Evolutionary conservation across 805 yeast genomes (phyloP).

Genomic region (Nakazawaea anatomiae): DNA sequence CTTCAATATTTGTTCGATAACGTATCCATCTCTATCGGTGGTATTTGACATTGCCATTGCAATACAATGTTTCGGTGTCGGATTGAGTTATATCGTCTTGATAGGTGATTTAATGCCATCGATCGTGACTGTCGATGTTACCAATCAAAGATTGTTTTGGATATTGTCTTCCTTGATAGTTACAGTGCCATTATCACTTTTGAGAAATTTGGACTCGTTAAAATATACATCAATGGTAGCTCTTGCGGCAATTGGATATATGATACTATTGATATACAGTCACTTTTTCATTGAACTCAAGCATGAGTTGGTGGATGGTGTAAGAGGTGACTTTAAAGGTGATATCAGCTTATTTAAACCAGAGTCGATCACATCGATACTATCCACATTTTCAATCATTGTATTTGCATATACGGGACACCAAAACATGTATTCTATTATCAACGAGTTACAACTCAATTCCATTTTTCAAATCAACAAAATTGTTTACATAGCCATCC

Average conservation of each 20-base stretch:
- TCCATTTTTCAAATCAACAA: slow-evolving; percentile 39
- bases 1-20: slow-evolving; percentile 62
- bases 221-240: slow-evolving; percentile 70
- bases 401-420: slow-evolving; percentile 81
- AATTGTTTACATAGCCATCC: slow-evolving; percentile 42
- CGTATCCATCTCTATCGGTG: slow-evolving; percentile 65
- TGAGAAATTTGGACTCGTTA: slow-evolving; percentile 61
- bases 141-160: slow-evolving; percentile 39
- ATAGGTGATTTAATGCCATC: slow-evolving; percentile 75
- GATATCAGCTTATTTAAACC: slow-evolving; percentile 34
- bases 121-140: slow-evolving; percentile 26
- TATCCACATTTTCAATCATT: slow-evolving; percentile 66
- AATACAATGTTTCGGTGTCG: slow-evolving; percentile 76
- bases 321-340: slow-evolving; percentile 37
- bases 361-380: slow-evolving; percentile 35
- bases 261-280: slow-evolving; percentile 48
- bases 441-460: slow-evolving; percentile 59
- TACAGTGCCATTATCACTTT: slow-evolving; percentile 57
- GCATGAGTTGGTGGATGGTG: slow-evolving; percentile 28
- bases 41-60: slow-evolving; percentile 73
- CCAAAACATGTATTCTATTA: slow-evolving; percentile 73
- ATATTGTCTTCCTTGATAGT: slow-evolving; percentile 46
- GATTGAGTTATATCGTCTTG: slow-evolving; percentile 62
- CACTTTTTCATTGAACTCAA: slow-evolving; percentile 32
- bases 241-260: slow-evolving; percentile 56